A percentile compares a stretch with the other conserved stretches of the same genome.
Conservation (phyloP, 2,329 filamentous ascomycete species). For the Xylaria sp. region DNA sequence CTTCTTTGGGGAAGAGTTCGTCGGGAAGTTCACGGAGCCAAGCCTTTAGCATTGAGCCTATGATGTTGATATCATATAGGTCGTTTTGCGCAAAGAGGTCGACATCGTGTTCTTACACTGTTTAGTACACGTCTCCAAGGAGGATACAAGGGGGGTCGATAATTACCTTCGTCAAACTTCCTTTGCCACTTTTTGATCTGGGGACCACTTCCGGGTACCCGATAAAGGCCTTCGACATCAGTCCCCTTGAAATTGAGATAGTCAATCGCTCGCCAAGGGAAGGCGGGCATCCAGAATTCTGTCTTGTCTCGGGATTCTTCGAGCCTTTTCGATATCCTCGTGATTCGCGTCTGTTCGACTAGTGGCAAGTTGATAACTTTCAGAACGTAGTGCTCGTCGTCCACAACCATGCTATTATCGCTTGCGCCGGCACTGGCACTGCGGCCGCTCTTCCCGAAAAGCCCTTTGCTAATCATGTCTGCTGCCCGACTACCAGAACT, state of each 20-base stretch:
- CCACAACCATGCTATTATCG: constrained; percentile 66
- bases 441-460: constrained; percentile 77
- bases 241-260: constrained; percentile 94
- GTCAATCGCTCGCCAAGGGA: constrained; percentile 94
- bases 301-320: constrained; percentile 92
- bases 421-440: constrained; percentile 72
- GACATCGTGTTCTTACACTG: constrained; percentile 72
- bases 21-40: constrained; percentile 96
- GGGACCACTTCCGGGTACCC: constrained; percentile 85
- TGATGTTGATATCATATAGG: constrained; percentile 94
- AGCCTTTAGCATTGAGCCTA: constrained; percentile 93
- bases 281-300: constrained; percentile 97
- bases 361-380: constrained; percentile 85
- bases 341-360: constrained; percentile 86
- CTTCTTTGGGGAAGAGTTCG: constrained; percentile 84
- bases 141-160: background rate
- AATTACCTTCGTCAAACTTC: constrained; percentile 80
- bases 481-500: constrained; percentile 74
- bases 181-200: constrained; percentile 94
- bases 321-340: constrained; percentile 85
- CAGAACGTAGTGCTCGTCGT: constrained; percentile 81
- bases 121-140: constrained; percentile 16
- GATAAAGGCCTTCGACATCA: constrained; percentile 90
- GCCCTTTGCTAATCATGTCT: constrained; percentile 78
- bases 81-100: constrained; percentile 86